Percentiles rank a stretch among this genome's conserved stretches.
These are phyloP conservation scores for Cicer judaicum DNA, from an alignment of 306 rosid genomes.

Conservation along the genomic window DNA sequence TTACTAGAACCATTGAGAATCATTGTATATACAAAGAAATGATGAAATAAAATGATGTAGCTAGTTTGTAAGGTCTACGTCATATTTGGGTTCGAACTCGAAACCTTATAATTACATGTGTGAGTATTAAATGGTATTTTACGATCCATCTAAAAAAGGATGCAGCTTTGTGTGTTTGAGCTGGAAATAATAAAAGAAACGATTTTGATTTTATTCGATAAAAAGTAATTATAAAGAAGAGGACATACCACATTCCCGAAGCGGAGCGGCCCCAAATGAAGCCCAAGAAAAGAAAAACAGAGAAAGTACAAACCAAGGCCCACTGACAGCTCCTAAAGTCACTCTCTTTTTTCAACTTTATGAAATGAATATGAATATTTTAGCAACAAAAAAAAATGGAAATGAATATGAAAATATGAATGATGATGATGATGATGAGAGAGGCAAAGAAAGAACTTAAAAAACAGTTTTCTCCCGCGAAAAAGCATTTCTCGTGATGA, in stretches of 20 bases:
- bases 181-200: not conserved
- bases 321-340: constrained; percentile 41
- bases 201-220: not conserved
- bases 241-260: not conserved
- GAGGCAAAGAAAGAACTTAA: constrained; percentile 44
- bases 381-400: no score
- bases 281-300: constrained; percentile 9
- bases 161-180: not conserved
- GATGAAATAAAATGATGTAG: no score
- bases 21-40: no score
- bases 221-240: not conserved
- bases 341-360: not conserved
- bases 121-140: no score
- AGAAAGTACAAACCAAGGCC: constrained; percentile 25
- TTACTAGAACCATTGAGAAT: no score
- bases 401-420: not conserved
- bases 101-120: no score
- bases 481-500: constrained; percentile 55
- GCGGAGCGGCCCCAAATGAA: not conserved
- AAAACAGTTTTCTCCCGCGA: constrained; percentile 71
- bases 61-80: no score
- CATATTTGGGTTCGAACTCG: no score
- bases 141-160: no score
- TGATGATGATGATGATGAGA: constrained; percentile 32
- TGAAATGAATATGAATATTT: not conserved